Base-by-base conservation (phyloP, 495 filamentous ascomycete species). In the Neurospora intermedia region DNA sequence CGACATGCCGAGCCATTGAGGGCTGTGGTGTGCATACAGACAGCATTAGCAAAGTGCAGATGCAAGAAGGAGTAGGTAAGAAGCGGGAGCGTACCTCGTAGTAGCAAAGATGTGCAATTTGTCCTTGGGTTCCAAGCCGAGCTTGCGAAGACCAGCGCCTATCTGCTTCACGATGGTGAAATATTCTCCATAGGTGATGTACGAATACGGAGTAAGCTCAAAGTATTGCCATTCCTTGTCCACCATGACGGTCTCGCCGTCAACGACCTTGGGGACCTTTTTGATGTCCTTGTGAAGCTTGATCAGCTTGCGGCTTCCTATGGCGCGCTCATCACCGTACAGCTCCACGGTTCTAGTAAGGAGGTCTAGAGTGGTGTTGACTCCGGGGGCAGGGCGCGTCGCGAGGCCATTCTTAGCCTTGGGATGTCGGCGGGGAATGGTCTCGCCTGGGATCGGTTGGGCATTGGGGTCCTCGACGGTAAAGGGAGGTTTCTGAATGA, bases 221-320 rank as follows among this genome's bases (percentile, higher is more conserved):
- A 88, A 91, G 80, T 87, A 91, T 6, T 84, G 87, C 90, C 90
- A 91, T 74, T 89, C 84, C 82, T 91, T 91, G 45, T 91, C 88
- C 5, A 89, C 85, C 80, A 89, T 83, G 59, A 80, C 79, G 78
- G 87, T 83, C 80, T 89, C 81, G 72, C 90, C 90, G 75, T 91
- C 88, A 48, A 91, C 81, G n/a, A 88, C 79, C 82, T 91, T 91
- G 80, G 88, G 86, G n/a, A 91, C 81, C 80, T 89, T 89, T 81
- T 90, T 92, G 11, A 78, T 86, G 81, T 91, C 89, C 74, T 82
- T 82, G 76, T 91, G 89, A 8, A 81, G 87, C 75, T 85, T 79
- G 77, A 92, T 79, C 16, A 92, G 82, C 73, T 83, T 86, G 23
- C 90, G 83, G 75, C 82, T 82, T 70, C 88, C 90, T 72, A 91